phyloP scores from a whole-genome alignment of 768 basidiomycete genomes.

The Amanita thiersii region DNA sequence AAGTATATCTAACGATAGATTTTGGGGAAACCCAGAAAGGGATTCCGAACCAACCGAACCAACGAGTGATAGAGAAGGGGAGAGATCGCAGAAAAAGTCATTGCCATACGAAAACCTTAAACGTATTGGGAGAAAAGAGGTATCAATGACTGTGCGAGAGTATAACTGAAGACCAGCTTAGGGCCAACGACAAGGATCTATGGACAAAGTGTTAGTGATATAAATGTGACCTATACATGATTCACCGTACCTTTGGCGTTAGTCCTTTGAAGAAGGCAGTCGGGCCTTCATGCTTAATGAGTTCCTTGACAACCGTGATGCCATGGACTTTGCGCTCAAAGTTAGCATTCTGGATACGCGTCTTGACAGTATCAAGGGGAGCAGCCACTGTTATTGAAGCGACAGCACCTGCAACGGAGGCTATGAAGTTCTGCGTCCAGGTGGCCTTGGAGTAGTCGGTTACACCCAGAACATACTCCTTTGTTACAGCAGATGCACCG shows the following conservation, averaged over 20 bases:
- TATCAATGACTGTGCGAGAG: conserved; percentile 92
- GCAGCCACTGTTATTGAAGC: conserved; percentile 95
- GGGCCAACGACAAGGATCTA: conserved; percentile 95
- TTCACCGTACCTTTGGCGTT: conserved; percentile 77
- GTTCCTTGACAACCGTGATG: conserved; percentile 71
- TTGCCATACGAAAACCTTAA: conserved; percentile 19
- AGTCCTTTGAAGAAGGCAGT: conserved; percentile 92
- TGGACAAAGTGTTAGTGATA: conserved; percentile 21
- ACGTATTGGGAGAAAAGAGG: conserved; percentile 86
- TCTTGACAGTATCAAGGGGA: conserved; percentile 93
- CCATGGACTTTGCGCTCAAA: conserved; percentile 84
- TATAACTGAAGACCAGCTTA: conserved; percentile 97
- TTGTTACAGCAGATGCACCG: conserved; percentile 90
- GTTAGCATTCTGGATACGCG: conserved; percentile 97
- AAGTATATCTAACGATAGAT: no score
- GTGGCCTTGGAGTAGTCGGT: conserved; percentile 92
- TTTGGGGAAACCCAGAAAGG: no score
- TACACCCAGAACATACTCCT: conserved; percentile 87
- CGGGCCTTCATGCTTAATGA: conserved; percentile 80
- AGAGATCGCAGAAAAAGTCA: neutral
- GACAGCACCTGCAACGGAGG: conserved; percentile 89
- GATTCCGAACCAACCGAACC: no score
- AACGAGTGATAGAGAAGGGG: no score
- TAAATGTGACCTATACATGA: conserved; percentile 12
- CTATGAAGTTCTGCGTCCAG: conserved; percentile 95